Evolutionary conservation across 108 stramenopile genomes (phyloP).

Genomic region (Thalassiosira profunda): DNA sequence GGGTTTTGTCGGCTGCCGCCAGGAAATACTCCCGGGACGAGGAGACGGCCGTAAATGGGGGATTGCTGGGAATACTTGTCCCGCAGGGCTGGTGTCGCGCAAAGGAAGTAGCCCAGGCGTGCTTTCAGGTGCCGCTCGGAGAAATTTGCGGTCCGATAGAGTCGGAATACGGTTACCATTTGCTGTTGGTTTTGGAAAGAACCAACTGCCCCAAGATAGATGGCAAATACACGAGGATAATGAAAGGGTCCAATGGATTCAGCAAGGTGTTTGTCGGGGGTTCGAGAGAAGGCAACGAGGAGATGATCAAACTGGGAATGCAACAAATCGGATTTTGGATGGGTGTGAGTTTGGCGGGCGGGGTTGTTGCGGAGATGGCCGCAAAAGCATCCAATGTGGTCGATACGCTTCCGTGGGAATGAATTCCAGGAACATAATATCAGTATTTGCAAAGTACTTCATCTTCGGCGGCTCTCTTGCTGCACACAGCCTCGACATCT

Average conservation of each 20-base stretch:
- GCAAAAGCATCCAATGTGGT: constrained; percentile 46
- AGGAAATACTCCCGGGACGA: constrained; percentile 57
- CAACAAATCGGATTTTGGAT: constrained; percentile 62
- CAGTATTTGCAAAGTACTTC: too few species aligned
- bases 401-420: constrained; percentile 31
- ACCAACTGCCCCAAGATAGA: constrained; percentile 77
- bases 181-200: constrained; percentile 64
- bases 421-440: too few species aligned
- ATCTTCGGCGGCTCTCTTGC: too few species aligned
- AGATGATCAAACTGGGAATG: constrained; percentile 19
- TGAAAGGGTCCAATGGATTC: constrained; percentile 21
- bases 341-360: constrained; percentile 38
- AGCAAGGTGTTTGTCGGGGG: constrained; percentile 11
- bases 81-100: constrained; percentile 69
- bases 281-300: background rate
- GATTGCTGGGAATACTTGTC: constrained; percentile 54
- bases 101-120: constrained; percentile 48
- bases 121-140: constrained; percentile 57
- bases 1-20: constrained; percentile 61
- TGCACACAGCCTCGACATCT: too few species aligned
- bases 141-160: constrained; percentile 61
- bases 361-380: constrained; percentile 51
- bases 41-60: constrained; percentile 57
- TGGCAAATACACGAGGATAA: constrained; percentile 51
- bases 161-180: constrained; percentile 61